Evolutionary conservation across 768 basidiomycete genomes (phyloP), one percentile per base, ranked within the genome.

Genomic region (Tulasnella sp.): DNA sequence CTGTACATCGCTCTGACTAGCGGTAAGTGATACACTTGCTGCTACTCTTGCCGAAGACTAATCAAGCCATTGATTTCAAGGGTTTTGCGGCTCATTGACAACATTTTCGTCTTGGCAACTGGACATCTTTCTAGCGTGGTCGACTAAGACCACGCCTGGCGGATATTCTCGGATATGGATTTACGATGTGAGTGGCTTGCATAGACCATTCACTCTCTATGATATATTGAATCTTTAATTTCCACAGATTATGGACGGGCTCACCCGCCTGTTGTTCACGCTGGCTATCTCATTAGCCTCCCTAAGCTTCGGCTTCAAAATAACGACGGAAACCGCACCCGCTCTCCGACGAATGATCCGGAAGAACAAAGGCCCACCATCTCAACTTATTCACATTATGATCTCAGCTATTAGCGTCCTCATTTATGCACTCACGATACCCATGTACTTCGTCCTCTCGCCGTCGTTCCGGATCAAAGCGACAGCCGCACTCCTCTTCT

Each of bases 31-130:
- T 5, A 44, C 73, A 6, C 29, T 29, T 9, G 29, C 18, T 73
- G 23, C 74, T 18, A 20, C 29, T 37, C 39, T 72, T 42, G 18
- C 39, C 20, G n/a, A n/a, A 57, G 15, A 44, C 23, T 72, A 67
- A 46, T 70, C 48, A 35, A 48, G 57, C 77, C 16, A 79, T 74
- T 40, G 61, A 23, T 51, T 40, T 40, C 35, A 35, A 79, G 92
- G 96, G 95, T 18, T 95, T 98, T 99, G 98, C 82, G 98, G 97
- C 3, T 97, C 95, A 1, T 84, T 99, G 81, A 99, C 98, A 13
- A 98, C 96, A 2, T 99, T 99, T 86, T 98, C 96, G 20, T 89
- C 91, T 48, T 99, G 98, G 98, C 94, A 98, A 84, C 83, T 93
- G 13, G 94, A 96, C 79, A 84, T 95, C 0, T 99, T 97, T 82